phyloP scores from a whole-genome alignment of 331 rosid species.

The Telfairia occidentalis region DNA sequence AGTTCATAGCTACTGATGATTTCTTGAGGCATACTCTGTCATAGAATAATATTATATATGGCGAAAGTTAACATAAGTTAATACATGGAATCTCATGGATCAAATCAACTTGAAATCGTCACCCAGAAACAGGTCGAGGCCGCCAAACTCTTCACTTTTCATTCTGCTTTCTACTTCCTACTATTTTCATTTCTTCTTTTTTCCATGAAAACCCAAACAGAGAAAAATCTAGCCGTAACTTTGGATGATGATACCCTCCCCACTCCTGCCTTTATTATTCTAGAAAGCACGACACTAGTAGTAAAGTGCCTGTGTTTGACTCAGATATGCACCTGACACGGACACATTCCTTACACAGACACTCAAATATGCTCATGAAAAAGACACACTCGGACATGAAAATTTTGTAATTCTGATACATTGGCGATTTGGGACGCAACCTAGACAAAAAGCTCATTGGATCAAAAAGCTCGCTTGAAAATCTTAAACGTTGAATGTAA shows the following conservation, averaged over 20 bases:
- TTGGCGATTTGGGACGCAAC: too few relatives aligned
- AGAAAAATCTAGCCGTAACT: neutral
- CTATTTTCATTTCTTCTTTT: neutral
- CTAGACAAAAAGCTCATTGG: too few relatives aligned
- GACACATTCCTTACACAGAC: neutral
- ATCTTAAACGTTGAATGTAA: too few relatives aligned
- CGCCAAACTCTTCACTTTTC: neutral
- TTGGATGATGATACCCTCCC: neutral
- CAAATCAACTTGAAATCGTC: neutral
- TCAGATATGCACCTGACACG: neutral
- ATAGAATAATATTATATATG: conserved; percentile 8
- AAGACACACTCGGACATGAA: too few relatives aligned
- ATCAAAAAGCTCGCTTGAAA: too few relatives aligned
- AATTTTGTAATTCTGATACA: too few relatives aligned
- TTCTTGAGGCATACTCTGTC: conserved; percentile 93
- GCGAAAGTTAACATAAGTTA: too few relatives aligned
- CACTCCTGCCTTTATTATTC: neutral
- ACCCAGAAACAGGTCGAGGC: neutral
- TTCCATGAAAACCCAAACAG: neutral
- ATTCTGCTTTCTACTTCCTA: neutral
- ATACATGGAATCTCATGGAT: neutral
- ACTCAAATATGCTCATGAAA: neutral
- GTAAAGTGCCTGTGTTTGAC: neutral
- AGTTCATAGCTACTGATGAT: conserved; percentile 67
- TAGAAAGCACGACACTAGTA: neutral